phyloP scores from a whole-genome alignment of 306 rosid species.

The Casuarina glauca region DNA sequence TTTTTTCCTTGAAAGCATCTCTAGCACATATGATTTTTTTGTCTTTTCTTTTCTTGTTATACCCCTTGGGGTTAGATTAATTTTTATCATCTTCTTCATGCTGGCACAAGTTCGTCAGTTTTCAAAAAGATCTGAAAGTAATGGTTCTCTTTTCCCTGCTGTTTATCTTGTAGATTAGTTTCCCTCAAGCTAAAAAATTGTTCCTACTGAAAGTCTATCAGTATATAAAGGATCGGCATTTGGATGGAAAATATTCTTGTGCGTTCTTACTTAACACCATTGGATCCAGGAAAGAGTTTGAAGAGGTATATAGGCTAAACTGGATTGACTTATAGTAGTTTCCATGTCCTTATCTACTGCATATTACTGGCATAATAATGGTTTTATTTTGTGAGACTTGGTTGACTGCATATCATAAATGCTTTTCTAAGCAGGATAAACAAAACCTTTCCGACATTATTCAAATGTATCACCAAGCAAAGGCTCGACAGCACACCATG shows the following conservation, averaged over 20 bases:
- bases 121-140: constrained; percentile 28
- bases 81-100: constrained; percentile 12
- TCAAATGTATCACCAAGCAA: constrained; percentile 84
- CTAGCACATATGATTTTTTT: constrained; percentile 25
- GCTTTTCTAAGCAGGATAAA: constrained; percentile 62
- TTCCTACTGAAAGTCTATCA: constrained; percentile 83
- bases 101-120: constrained; percentile 23
- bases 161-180: constrained; percentile 61
- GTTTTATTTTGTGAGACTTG: constrained; percentile 8
- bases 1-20: constrained; percentile 23
- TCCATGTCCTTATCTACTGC: constrained; percentile 12
- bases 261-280: constrained; percentile 66
- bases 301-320: constrained; percentile 56
- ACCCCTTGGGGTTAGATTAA: neutral
- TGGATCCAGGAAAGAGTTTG: constrained; percentile 64
- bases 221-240: constrained; percentile 80
- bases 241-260: constrained; percentile 92
- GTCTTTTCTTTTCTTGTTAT: constrained; percentile 12
- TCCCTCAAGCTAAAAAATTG: constrained; percentile 72
- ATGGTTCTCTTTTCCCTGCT: constrained; percentile 35
- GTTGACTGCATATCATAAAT: constrained; percentile 28
- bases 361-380: constrained; percentile 4
- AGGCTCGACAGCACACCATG: constrained; percentile 60
- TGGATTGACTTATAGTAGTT: constrained; percentile 19
- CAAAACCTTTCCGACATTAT: constrained; percentile 82